These are phyloP conservation scores for Cucurbita argyrosperma DNA, from an alignment of 306 rosid species.

Conservation along the genomic window DNA sequence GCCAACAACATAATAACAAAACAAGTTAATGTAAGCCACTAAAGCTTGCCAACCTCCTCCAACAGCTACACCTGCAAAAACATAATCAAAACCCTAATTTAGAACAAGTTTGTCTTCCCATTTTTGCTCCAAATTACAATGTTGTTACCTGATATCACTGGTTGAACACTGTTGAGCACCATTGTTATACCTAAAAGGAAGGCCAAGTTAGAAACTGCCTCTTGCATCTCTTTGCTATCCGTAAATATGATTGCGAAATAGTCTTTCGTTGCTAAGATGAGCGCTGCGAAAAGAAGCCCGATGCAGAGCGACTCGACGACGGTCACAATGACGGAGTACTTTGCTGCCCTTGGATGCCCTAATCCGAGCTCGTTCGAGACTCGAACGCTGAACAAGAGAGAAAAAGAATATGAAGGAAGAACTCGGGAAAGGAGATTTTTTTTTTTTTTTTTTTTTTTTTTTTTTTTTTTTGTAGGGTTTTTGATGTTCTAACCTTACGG, in stretches of 20 bases:
- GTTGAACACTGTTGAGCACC: constrained; percentile 82
- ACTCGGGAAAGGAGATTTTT: background rate
- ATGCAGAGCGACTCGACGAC: constrained; percentile 44
- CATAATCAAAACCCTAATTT: too few species aligned
- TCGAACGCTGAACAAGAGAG: constrained; percentile 40
- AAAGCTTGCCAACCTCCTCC: constrained; percentile 99
- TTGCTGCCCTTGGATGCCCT: constrained; percentile 78
- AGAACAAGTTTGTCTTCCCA: background rate
- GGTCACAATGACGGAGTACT: constrained; percentile 48
- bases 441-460: too few species aligned
- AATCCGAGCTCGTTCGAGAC: constrained; percentile 94
- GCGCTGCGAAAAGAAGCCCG: constrained; percentile 37
- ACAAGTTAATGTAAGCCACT: constrained; percentile 79
- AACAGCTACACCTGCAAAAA: constrained; percentile 63
- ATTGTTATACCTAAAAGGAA: constrained; percentile 72
- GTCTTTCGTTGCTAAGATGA: constrained; percentile 46
- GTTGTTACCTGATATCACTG: constrained; percentile 65
- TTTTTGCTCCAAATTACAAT: background rate
- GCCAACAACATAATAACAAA: constrained; percentile 68
- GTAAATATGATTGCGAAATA: constrained; percentile 64
- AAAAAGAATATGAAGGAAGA: background rate
- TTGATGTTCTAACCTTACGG: constrained; percentile 44
- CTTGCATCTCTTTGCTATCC: constrained; percentile 50
- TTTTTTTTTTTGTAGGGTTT: background rate
- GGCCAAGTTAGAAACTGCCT: constrained; percentile 72